phyloP scores from a whole-genome alignment of 192 early-diverging fungal genomes.

The Linnemannia exigua region DNA sequence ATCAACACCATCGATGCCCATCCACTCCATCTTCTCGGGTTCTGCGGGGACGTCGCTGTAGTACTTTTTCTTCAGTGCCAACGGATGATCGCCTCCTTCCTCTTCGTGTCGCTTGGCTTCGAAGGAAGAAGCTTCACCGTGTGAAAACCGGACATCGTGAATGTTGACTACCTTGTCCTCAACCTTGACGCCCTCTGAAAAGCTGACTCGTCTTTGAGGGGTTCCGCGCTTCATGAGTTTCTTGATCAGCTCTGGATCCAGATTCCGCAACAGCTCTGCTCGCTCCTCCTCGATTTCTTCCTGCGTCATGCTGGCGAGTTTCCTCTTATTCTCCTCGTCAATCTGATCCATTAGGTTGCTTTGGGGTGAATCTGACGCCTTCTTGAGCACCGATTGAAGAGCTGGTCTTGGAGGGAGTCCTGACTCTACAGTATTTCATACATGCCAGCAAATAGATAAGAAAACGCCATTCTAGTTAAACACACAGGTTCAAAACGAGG shows the following conservation, averaged over 20 bases:
- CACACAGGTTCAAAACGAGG: not conserved
- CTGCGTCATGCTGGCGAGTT: slow-evolving; percentile 74
- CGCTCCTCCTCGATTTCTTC: slow-evolving; percentile 79
- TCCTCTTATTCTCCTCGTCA: slow-evolving; percentile 66
- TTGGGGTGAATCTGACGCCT: slow-evolving; percentile 35
- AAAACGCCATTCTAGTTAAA: not conserved
- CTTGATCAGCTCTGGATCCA: slow-evolving; percentile 76
- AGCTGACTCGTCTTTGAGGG: slow-evolving; percentile 48
- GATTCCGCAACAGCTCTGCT: slow-evolving; percentile 71
- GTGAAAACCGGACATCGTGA: slow-evolving; percentile 31
- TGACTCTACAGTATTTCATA: slow-evolving; percentile 11
- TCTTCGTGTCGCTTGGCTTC: slow-evolving; percentile 41
- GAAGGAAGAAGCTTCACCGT: slow-evolving; percentile 18
- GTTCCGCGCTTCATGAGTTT: slow-evolving; percentile 64
- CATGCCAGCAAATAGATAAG: not conserved
- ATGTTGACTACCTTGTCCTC: slow-evolving; percentile 38
- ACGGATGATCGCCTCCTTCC: slow-evolving; percentile 57
- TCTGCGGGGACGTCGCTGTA: slow-evolving; percentile 69
- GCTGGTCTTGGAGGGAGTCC: slow-evolving; percentile 14
- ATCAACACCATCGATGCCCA: slow-evolving; percentile 58
- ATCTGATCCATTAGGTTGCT: slow-evolving; percentile 60
- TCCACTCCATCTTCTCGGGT: slow-evolving; percentile 79
- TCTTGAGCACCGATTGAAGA: slow-evolving; percentile 49
- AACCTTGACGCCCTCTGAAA: slow-evolving; percentile 45
- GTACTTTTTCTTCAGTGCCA: slow-evolving; percentile 65